Evolutionary conservation across 441 rosid species (phyloP).

Genomic region (Croton setiger): DNA sequence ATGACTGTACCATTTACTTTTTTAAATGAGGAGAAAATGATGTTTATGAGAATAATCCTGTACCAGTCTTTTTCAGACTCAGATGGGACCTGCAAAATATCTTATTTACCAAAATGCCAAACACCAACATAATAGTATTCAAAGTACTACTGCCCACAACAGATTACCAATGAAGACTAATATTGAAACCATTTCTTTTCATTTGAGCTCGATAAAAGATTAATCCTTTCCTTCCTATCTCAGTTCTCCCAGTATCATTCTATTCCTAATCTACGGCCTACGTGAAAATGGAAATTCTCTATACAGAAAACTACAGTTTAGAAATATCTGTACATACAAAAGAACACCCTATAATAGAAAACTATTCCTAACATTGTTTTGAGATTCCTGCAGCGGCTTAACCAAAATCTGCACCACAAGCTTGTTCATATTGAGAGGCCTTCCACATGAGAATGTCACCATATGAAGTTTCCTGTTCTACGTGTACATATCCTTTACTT

Average conservation of each 20-base stretch:
- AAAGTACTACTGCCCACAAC: not conserved
- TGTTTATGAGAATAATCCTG: not conserved
- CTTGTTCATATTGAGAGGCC: constrained; percentile 30
- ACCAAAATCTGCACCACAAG: not conserved
- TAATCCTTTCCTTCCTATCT: not conserved
- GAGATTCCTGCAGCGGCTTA: not conserved
- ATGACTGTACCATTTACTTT: not conserved
- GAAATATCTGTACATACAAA: not conserved
- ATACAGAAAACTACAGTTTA: not conserved
- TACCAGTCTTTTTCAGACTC: too few species aligned
- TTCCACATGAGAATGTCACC: constrained; percentile 50
- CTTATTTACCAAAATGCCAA: too few species aligned
- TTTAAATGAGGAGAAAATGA: not conserved
- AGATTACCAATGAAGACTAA: not conserved
- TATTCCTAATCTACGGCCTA: not conserved
- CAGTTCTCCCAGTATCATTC: not conserved
- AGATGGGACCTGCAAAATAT: too few species aligned
- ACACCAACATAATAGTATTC: too few species aligned
- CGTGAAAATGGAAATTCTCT: not conserved
- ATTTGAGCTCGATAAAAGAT: not conserved
- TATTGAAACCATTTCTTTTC: not conserved
- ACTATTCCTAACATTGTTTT: not conserved
- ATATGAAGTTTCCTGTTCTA: constrained; percentile 53
- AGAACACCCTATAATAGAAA: not conserved
- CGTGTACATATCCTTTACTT: constrained; percentile 53